These are phyloP conservation scores for Zygoascus hellenicus DNA, from an alignment of 1,139 yeast species.

Conservation along the genomic window DNA sequence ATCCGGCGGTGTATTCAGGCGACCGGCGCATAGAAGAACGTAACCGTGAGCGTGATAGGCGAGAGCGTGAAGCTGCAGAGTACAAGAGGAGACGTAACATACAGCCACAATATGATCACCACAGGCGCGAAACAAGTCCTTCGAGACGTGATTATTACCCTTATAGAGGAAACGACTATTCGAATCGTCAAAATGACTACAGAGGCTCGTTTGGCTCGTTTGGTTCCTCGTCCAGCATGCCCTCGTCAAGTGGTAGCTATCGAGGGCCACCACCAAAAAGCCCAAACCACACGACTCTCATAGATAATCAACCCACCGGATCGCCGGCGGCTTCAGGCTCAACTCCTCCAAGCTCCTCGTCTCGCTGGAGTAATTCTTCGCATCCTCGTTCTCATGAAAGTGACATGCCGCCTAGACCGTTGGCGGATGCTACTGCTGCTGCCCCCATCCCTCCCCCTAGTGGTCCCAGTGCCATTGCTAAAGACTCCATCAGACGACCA, in stretches of 20 bases:
- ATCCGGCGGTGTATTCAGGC: constrained; percentile 9
- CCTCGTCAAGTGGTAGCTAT: background rate
- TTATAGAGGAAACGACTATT: background rate
- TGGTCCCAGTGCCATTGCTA: background rate
- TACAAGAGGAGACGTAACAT: constrained; percentile 27
- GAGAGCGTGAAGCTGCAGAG: constrained; percentile 31
- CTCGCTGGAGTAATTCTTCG: background rate
- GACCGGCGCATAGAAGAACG: constrained; percentile 25
- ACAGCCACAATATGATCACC: background rate
- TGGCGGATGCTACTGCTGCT: background rate
- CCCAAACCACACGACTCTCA: background rate
- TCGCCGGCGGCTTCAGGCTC: background rate
- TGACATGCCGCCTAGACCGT: background rate
- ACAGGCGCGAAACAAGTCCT: constrained; percentile 3
- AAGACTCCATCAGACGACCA: background rate
- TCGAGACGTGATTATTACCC: constrained; percentile 8
- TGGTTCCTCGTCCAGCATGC: background rate
- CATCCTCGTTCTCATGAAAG: background rate
- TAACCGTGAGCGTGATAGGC: constrained; percentile 27
- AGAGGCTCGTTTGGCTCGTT: background rate
- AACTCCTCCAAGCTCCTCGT: constrained; percentile 7
- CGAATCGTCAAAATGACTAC: background rate
- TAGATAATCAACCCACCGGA: background rate
- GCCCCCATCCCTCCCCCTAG: background rate
- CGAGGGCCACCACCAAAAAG: too few species aligned